Evolutionary conservation across 192 early-diverging fungal species (phyloP).

Genomic region (Spizellomyces punctatus): DNA sequence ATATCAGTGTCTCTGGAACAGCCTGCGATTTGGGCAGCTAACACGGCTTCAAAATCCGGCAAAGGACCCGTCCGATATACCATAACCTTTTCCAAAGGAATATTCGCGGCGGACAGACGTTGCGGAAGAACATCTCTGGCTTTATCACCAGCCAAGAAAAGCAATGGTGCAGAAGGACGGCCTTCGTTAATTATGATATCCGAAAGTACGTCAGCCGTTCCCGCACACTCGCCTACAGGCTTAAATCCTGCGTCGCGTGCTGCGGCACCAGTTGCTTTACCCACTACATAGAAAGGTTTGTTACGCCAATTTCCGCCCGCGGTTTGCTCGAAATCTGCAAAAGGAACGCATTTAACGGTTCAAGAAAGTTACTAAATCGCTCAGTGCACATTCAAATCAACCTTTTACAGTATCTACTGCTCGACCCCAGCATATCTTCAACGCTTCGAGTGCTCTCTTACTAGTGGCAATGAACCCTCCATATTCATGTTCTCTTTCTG

Average conservation of each 20-base stretch:
- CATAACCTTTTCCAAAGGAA: slow-evolving; percentile 38
- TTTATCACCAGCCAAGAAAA: slow-evolving; percentile 62
- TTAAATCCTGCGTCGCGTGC: slow-evolving; percentile 16
- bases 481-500: slow-evolving; percentile 7
- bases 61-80: slow-evolving; percentile 43
- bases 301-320: slow-evolving; percentile 31
- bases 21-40: not conserved
- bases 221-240: slow-evolving; percentile 32
- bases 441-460: slow-evolving; percentile 46
- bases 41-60: slow-evolving; percentile 10
- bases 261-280: slow-evolving; percentile 42
- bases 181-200: slow-evolving; percentile 27
- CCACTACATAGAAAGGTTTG: slow-evolving; percentile 48
- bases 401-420: slow-evolving; percentile 13
- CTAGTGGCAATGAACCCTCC: slow-evolving; percentile 44
- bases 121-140: slow-evolving; percentile 42
- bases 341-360: not conserved
- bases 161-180: slow-evolving; percentile 5
- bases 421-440: slow-evolving; percentile 7
- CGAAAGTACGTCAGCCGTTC: slow-evolving; percentile 43
- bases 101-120: slow-evolving; percentile 19
- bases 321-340: not conserved
- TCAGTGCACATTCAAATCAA: slow-evolving; percentile 2
- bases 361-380: not conserved
- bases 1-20: not conserved